Percentiles rank a stretch among this genome's conserved stretches.
Conservation (phyloP, 208 protist genomes). For the Acanthamoeba sp. region DNA sequence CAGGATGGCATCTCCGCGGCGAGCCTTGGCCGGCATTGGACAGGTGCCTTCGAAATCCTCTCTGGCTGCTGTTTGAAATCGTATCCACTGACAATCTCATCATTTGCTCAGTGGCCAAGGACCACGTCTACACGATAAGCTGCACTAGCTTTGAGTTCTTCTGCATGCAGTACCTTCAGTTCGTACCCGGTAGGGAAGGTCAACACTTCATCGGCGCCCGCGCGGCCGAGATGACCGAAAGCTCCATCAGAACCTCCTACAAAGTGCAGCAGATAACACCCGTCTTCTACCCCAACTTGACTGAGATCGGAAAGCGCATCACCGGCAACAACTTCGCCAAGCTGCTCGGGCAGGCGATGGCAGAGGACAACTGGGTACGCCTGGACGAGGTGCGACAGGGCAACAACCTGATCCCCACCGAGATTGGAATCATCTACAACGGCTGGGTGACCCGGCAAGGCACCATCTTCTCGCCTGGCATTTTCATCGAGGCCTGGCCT, state of each 20-base stretch:
- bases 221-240: neutral
- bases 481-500: neutral
- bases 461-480: neutral
- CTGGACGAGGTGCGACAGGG: neutral
- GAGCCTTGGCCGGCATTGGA: neutral
- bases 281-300: neutral
- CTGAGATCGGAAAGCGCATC: neutral
- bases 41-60: neutral
- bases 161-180: neutral
- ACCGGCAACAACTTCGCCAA: constrained; percentile 8
- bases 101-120: neutral
- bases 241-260: neutral
- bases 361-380: neutral
- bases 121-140: neutral
- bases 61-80: neutral
- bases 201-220: neutral
- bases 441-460: neutral
- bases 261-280: neutral
- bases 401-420: neutral
- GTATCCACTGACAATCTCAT: neutral
- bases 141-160: neutral
- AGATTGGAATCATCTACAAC: constrained; percentile 1
- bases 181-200: neutral
- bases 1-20: neutral
- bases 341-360: neutral